phyloP scores from a whole-genome alignment of 345 rosid genomes.

The Trapa bicornis region DNA sequence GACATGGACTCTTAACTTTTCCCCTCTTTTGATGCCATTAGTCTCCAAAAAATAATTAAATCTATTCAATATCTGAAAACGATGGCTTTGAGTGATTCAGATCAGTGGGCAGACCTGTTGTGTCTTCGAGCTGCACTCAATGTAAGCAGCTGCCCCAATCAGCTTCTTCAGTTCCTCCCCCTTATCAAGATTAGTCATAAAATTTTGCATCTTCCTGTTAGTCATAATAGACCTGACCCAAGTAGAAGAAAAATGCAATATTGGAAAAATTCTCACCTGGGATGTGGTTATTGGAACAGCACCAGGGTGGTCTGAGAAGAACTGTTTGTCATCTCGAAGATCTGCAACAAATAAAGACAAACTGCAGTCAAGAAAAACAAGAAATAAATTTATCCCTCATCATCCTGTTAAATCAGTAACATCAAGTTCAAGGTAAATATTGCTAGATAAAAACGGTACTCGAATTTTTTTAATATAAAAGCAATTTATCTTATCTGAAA shows the following conservation, averaged over 20 bases:
- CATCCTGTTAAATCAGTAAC: neutral
- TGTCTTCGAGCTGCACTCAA: conserved; percentile 18
- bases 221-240: neutral
- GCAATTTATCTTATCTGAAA: too few species aligned
- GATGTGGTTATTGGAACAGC: conserved; percentile 13
- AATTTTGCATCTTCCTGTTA: neutral
- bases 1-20: neutral
- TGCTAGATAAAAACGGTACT: neutral
- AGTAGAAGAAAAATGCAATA: neutral
- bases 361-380: neutral
- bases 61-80: neutral
- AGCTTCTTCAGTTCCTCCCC: conserved; percentile 19
- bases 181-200: conserved; percentile 4
- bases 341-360: conserved; percentile 7
- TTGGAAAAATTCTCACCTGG: conserved; percentile 9
- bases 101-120: conserved; percentile 14
- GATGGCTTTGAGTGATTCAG: neutral
- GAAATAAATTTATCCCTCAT: neutral
- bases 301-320: conserved; percentile 16
- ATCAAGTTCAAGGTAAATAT: neutral
- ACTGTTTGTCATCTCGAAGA: conserved; percentile 18
- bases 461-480: neutral
- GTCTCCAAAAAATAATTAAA: neutral
- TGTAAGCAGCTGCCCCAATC: conserved; percentile 15
- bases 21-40: neutral